Evolutionary conservation across 2,329 filamentous ascomycete genomes (phyloP), one percentile per base, ranked within the genome.

Genomic region (Venturiaceae sp.): DNA sequence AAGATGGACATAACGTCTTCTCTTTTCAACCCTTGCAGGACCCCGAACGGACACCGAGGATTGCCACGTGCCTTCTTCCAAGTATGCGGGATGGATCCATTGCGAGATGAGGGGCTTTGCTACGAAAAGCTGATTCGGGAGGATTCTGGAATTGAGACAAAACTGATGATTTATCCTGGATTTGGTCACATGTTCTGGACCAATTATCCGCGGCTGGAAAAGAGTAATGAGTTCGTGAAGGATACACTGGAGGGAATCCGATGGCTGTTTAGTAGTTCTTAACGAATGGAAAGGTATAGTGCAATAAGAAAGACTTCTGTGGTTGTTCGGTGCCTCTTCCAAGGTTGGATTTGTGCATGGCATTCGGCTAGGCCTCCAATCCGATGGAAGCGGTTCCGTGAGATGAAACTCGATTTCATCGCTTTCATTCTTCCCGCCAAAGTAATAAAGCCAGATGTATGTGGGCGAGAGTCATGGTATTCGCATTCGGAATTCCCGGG

Each of bases 91-190:
- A 47, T 58, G 46, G 61, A 62, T 57, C 56, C 55, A 26, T 26
- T 60, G 16, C 54, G 62, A 32, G 62, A 63, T 36, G 57, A 61
- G 21, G 60, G 30, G 26, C 50, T 63, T 41, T 26, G 59, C 11
- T 60, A 56, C n/a, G 60, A 62, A 37, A 53, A 55, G 50, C 52
- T 60, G 53, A 26, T 63, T 28, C 39, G 60, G 30, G 61, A 63
- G 60, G 44, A 57, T 30, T 47, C 13, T 3, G 60, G 55, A 2
- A 37, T 62, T 13, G n/a, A 50, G 54, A 63, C 62, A 32, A 53
- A 37, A 50, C 52, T 63, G 30, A 37, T 58, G 21, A 36, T 63
- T 11, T 60, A 61, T 58, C 50, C 61, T n/a, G 62, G 62, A 19
- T 14, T 57, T 53, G 59, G 57, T 21, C 61, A 63, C 44, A 41